phyloP scores from a whole-genome alignment of 371 early-diverging fungal genomes.

The Lichtheimia ornata region DNA sequence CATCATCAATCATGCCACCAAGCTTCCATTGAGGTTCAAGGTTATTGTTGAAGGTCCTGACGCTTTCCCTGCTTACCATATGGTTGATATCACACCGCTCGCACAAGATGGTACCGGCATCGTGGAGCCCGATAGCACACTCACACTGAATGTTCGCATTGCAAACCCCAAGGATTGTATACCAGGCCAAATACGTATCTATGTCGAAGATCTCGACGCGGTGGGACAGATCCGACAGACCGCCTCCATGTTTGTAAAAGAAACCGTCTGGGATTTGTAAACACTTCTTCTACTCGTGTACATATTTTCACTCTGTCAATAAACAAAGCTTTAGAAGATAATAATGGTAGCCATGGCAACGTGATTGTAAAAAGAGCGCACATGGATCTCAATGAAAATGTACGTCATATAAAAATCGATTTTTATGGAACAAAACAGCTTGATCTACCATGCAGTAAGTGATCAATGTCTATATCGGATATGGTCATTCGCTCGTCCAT shows the following conservation, averaged over 20 bases:
- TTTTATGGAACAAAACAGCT: too few relatives aligned
- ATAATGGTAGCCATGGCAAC: too few relatives aligned
- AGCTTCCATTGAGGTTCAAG: slow-evolving; percentile 68
- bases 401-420: too few relatives aligned
- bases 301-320: background rate
- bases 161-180: slow-evolving; percentile 65
- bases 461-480: too few relatives aligned
- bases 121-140: slow-evolving; percentile 60
- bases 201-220: slow-evolving; percentile 74
- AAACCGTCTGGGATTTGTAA: slow-evolving; percentile 52
- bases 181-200: slow-evolving; percentile 81
- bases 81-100: slow-evolving; percentile 58
- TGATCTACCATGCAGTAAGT: too few relatives aligned
- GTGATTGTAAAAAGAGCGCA: too few relatives aligned
- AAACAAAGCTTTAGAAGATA: background rate
- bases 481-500: too few relatives aligned
- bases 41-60: slow-evolving; percentile 74
- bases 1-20: slow-evolving; percentile 66
- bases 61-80: slow-evolving; percentile 69
- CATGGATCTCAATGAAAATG: too few relatives aligned
- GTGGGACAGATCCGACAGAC: slow-evolving; percentile 64
- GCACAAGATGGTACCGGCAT: slow-evolving; percentile 54
- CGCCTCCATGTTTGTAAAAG: slow-evolving; percentile 67
- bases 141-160: slow-evolving; percentile 61
- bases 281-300: slow-evolving; percentile 4